Evolutionary conservation across 192 early-diverging fungal genomes (phyloP), one percentile per base, ranked within the genome.

Genomic region (Pilaira anomala): DNA sequence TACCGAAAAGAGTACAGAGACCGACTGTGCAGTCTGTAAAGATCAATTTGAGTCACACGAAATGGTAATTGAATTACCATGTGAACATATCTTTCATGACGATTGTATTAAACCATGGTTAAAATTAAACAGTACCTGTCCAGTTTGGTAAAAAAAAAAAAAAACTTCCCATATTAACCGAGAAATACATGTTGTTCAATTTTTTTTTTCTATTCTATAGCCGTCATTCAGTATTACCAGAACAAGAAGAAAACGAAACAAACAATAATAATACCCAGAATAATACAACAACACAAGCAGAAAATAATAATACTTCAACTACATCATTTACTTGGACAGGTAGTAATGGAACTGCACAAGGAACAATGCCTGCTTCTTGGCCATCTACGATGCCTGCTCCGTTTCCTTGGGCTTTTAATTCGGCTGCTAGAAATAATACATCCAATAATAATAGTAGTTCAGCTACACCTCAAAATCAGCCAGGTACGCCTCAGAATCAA

Each of bases 41-140:
- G 96, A 97, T 48, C 90, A 94, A 48, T 96, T 90, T 73, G 69
- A 75, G 7, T 59, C 72, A 53, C 81, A 79, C 8, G 91, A 95
- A 55, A 77, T 78, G 18, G 84, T 82, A 14, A 66, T 88, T 18
- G 72, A 78, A 66, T 67, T 97, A 48, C 89, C 91, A 7, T 98
- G 96, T 78, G 82, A 84, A 46, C 96, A 98, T 65, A 62, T 90
- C 60, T 97, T 95, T 65, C 96, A 98, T 68, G 82, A 85, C 6
- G 79, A 83, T 5, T 98, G 96, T 69, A 91, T 96, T 53, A 87
- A 89, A 48, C 86, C 87, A 39, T 98, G 96, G 96, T 79, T 98
- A 46, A 90, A 90, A 66, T 80, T 96, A 55, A 97, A 96, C 63
- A 95, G 93, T 6, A 93, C 94, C 8, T 96, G 94, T 75, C 94